Evolutionary conservation across 108 stramenopile species (phyloP), one percentile per base, ranked within the genome.

Genomic region (Fragilaria crotonensis): DNA sequence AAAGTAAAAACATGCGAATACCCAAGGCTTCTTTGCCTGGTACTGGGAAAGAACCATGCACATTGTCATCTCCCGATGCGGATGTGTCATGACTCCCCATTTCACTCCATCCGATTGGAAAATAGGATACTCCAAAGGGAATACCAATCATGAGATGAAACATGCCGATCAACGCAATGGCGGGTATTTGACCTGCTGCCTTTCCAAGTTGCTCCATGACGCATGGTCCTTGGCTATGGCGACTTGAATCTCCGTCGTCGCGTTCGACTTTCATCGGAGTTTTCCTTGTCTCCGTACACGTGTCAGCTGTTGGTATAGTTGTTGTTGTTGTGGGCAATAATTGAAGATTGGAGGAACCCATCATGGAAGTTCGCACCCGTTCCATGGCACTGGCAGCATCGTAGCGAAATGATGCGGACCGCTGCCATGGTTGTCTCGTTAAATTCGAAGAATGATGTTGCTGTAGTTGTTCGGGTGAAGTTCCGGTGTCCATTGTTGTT

Each of bases 1-100:
- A 33, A 62, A 83, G 81, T 48, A 89, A 59, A 53, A 83, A 83
- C 83, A 89, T 83, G n/a, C 87, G 81, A 52, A 89, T 77, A 18
- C 87, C 87, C 30, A 89, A 48, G n/a, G 83, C 79, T 54, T 85
- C 78, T 44, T 89, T 89, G 2, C 81, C 81, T 45, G 66, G 67
- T 48, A 86, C 31, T 3, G 79, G 79, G 60, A 80, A 80, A n/a
- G 46, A n/a, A n/a, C n/a, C n/a, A n/a, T n/a, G n/a, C n/a, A n/a
- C n/a, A n/a, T 21, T 58, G 14, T 30, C 33, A 28, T 26, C 59
- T 47, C 19, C 57, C 0, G 20, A 23, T 5, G 18, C 54, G 33
- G 56, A 33, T 9, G 46, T 23, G n/a, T n/a, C n/a, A n/a, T n/a
- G n/a, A n/a, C n/a, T n/a, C 18, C 11, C 18, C 51, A n/a, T n/a